These are phyloP conservation scores for Saitozyma podzolica DNA, from an alignment of 768 basidiomycete genomes.

Conservation along the genomic window DNA sequence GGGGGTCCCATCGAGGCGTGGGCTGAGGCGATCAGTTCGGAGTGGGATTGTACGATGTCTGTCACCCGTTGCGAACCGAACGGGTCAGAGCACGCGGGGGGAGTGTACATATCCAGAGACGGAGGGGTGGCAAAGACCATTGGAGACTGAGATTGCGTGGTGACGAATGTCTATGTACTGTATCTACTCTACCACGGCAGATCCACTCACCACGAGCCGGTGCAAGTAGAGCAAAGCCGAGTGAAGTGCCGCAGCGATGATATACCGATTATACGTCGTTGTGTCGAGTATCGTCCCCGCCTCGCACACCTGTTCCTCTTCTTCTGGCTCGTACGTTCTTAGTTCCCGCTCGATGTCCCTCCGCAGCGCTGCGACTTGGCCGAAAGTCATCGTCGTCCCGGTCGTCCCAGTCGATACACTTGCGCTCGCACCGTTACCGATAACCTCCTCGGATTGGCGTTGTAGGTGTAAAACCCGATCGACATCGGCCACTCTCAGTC, in stretches of 20 bases:
- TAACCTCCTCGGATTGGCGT: too few species aligned
- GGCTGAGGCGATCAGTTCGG: neutral
- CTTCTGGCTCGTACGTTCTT: neutral
- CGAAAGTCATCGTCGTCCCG: too few species aligned
- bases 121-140: too few species aligned
- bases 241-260: neutral
- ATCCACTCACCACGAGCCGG: constrained; percentile 1
- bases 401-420: too few species aligned
- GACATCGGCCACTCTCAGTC: neutral
- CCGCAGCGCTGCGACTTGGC: neutral
- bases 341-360: neutral
- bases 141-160: too few species aligned
- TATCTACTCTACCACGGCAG: too few species aligned
- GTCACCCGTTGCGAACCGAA: too few species aligned
- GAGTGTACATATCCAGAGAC: neutral
- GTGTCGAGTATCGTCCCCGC: constrained; percentile 4
- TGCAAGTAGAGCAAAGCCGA: constrained; percentile 7
- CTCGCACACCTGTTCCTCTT: neutral
- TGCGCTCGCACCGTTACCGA: too few species aligned
- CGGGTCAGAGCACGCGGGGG: too few species aligned
- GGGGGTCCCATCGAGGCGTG: neutral
- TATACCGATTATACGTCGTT: constrained; percentile 5
- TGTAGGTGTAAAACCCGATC: neutral
- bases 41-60: too few species aligned
- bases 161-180: too few species aligned